phyloP scores from a whole-genome alignment of 768 basidiomycete species.

The Suillus occidentalis region DNA sequence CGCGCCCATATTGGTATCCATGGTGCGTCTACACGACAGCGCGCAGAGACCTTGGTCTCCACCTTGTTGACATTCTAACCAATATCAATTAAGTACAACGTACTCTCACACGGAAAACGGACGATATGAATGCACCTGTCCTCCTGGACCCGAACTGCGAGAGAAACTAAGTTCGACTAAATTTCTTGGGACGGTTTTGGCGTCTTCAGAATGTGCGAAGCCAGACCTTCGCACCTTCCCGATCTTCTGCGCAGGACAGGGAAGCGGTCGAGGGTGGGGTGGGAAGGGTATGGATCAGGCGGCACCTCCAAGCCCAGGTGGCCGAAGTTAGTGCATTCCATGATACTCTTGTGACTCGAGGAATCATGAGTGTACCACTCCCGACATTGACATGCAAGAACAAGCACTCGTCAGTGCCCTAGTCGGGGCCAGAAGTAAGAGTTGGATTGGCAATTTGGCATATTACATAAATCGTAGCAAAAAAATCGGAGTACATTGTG shows the following conservation, averaged over 20 bases:
- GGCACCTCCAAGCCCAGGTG: conserved; percentile 1
- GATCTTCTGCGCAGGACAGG: conserved; percentile 42
- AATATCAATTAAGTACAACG: neutral
- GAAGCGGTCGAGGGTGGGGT: conserved; percentile 41
- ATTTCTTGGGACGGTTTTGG: conserved; percentile 44
- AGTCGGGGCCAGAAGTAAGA: neutral
- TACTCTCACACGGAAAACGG: neutral
- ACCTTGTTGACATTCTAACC: conserved; percentile 75
- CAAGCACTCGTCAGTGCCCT: neutral
- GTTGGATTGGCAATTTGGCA: neutral
- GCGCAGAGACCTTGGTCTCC: conserved; percentile 76
- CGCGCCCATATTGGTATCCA: conserved; percentile 77
- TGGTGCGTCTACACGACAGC: conserved; percentile 52
- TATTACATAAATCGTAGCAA: neutral
- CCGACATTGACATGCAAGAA: neutral
- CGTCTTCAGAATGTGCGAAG: conserved; percentile 45
- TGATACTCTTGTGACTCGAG: neutral
- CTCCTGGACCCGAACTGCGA: conserved; percentile 82
- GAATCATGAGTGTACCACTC: neutral
- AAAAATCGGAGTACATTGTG: too few relatives aligned
- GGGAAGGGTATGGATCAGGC: conserved; percentile 33
- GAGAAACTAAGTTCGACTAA: conserved; percentile 67
- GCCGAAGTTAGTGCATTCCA: neutral
- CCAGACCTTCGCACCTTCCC: conserved; percentile 54
- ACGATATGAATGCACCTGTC: conserved; percentile 53